Conservation (phyloP, 768 basidiomycete species). For the Panellus pusillus region DNA sequence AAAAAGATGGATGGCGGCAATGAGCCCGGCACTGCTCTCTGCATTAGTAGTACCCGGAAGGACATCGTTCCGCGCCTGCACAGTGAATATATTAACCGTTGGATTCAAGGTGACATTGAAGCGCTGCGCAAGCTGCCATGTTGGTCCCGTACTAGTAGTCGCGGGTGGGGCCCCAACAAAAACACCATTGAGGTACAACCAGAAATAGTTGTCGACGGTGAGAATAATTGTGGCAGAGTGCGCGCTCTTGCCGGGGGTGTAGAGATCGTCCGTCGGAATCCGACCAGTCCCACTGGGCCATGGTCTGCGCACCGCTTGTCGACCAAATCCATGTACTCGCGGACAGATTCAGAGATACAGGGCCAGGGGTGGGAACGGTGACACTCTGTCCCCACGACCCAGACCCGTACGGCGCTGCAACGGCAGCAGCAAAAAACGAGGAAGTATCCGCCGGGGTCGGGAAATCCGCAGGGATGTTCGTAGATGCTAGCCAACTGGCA, state of each 20-base stretch:
- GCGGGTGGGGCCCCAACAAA: constrained; percentile 1
- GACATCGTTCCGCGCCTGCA: not conserved
- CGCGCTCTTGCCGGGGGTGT: constrained; percentile 4
- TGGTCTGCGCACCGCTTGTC: not conserved
- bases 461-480: constrained; percentile 6
- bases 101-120: not conserved
- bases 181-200: constrained; percentile 2
- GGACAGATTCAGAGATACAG: not conserved
- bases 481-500: not conserved
- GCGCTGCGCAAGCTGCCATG: not conserved
- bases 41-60: not conserved
- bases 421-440: not conserved
- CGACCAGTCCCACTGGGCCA: not conserved
- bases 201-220: constrained; percentile 5
- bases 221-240: not conserved
- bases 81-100: not conserved
- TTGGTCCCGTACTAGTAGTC: not conserved
- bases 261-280: constrained; percentile 5
- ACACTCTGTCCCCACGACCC: constrained; percentile 8
- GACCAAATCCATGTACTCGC: constrained; percentile 11
- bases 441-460: not conserved
- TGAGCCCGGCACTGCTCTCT: not conserved
- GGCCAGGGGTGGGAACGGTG: not conserved
- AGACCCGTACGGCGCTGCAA: constrained; percentile 1
- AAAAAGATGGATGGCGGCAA: constrained; percentile 3